phyloP scores from a whole-genome alignment of 2,329 filamentous ascomycete genomes.

The Nigrospora sphaerica region DNA sequence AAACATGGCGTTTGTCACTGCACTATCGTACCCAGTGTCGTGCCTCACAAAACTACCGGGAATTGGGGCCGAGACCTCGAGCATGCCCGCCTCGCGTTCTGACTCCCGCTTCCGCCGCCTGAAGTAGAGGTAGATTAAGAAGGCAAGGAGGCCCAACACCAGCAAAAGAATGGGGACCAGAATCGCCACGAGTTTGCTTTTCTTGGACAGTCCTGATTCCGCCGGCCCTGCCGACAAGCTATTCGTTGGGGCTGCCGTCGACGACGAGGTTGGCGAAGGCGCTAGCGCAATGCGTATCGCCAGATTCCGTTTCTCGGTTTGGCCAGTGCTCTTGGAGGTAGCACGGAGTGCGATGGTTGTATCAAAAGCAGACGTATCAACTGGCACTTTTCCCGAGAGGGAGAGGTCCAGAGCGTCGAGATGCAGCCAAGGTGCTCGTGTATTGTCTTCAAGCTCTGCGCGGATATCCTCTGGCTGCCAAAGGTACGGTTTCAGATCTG shows the following conservation, averaged over 20 bases:
- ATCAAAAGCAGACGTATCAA: slow-evolving; percentile 3
- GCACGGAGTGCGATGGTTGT: slow-evolving; percentile 15
- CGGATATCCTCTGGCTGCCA: slow-evolving; percentile 14
- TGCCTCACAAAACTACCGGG: slow-evolving; percentile 18
- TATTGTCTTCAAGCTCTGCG: slow-evolving; percentile 14
- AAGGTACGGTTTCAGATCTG: slow-evolving; percentile 21
- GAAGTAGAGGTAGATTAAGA: slow-evolving; percentile 15
- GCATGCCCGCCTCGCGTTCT: slow-evolving; percentile 5
- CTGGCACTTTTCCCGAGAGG: slow-evolving; percentile 18
- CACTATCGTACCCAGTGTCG: slow-evolving; percentile 7
- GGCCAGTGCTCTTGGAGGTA: slow-evolving; percentile 10
- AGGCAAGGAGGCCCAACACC: slow-evolving; percentile 10
- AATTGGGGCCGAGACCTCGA: slow-evolving; percentile 20
- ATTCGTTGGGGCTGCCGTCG: not conserved
- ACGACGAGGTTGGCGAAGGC: not conserved
- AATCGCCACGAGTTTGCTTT: slow-evolving; percentile 13
- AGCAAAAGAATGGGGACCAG: slow-evolving; percentile 18
- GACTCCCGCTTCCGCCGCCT: slow-evolving; percentile 12
- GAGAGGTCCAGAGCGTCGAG: slow-evolving; percentile 17
- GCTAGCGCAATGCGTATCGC: not conserved
- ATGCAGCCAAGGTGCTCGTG: slow-evolving; percentile 21
- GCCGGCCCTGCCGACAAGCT: not conserved
- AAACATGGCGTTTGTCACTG: slow-evolving; percentile 8
- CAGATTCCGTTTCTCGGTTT: slow-evolving; percentile 10
- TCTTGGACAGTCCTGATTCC: slow-evolving; percentile 7